Base-by-base conservation (phyloP, 2,329 filamentous ascomycete species). In the Penicillium sp. region DNA sequence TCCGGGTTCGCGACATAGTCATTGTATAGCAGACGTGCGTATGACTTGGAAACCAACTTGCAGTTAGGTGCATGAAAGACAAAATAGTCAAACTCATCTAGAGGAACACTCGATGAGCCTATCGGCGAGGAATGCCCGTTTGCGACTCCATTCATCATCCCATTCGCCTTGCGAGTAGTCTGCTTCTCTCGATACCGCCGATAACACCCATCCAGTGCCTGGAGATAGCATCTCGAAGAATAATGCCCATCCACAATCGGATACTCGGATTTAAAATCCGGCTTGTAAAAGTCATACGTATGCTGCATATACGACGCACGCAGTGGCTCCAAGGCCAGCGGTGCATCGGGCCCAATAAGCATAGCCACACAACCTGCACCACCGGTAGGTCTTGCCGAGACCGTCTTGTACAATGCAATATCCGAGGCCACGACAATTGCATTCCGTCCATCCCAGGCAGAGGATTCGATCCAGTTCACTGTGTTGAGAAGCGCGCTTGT, bases 271-370 rank as follows among this genome's bases (percentile, higher is more conserved):
- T 90, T 91, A 68, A 94, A 83, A 79, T 94, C 91, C 73, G 91
- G 90, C 88, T 94, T 94, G 88, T 92, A 94, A 79, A 94, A 94
- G 79, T 94, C 91, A 80, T 94, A 95, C 71, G 89, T 89, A 81
- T 94, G 91, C 78, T 88, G 85, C 88, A 93, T 90, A 83, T 91
- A 92, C 71, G 84, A 89, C 75, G 89, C 91, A 73, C 91, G 89
- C 75, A 93, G 86, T 55, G 91, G 87, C 81, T 94, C 91, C 68
- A 90, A 82, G 63, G 89, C 89, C 66, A 94, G 81, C 59, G 91
- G 91, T 55, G 91, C 91, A 75, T 93, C 83, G 61, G 91, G 91
- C 58, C 91, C 91, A 70, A 94, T 85, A 69, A 94, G 83, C 84
- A 94, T 85, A 73, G 91, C 91, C 62, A 94, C 89, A 66, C 86